Evolutionary conservation across 2,329 filamentous ascomycete species (phyloP), one percentile per base, ranked within the genome.

Genomic region (Cadophora sp.): DNA sequence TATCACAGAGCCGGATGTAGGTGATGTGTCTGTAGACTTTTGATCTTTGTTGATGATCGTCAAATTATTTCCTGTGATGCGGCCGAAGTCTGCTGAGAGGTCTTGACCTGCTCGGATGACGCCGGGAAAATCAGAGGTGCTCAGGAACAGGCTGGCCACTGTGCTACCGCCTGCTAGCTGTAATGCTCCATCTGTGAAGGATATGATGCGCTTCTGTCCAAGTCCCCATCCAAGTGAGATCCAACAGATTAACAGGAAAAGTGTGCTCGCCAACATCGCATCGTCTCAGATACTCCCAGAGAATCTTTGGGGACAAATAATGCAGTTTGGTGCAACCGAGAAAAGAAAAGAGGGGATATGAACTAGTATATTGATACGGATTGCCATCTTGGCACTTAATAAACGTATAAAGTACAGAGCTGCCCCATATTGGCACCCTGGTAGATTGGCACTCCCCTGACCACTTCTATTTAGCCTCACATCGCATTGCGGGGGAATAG

Each of bases 21-120:
- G 39, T 1, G 67, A 41, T 80, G 76, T 27, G 56, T 64, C 64
- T 14, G 78, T 30, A 7, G 55, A 47, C 8, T 73, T 70, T 16
- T 82, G 83, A 22, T 66, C 65, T 56, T 59, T 64, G 8, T 59
- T 67, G 11, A 67, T 62, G 33, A 73, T 78, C 1, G 86, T 85
- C 62, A 87, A 85, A 76, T 90, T 89, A 18, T 79, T 82, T 18
- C 88, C 88, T 0, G 89, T 91, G 5, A 91, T 88, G 13, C 87
- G 84, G 18, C 89, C 88, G 78, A 92, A 91, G 74, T 92, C 90
- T 9, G 82, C 75, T 0, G 88, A 87, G 9, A 92, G 82, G 75
- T 92, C 89, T 43, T 65, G 55, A 4, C 65, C 65, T 20, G 69
- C 67, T 50, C 67, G 62, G 39, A 59, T 24, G 30, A 71, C 69